These are phyloP conservation scores for Plasmodium yoelii DNA, from an alignment of 169 alveolate genomes.

Conservation along the genomic window DNA sequence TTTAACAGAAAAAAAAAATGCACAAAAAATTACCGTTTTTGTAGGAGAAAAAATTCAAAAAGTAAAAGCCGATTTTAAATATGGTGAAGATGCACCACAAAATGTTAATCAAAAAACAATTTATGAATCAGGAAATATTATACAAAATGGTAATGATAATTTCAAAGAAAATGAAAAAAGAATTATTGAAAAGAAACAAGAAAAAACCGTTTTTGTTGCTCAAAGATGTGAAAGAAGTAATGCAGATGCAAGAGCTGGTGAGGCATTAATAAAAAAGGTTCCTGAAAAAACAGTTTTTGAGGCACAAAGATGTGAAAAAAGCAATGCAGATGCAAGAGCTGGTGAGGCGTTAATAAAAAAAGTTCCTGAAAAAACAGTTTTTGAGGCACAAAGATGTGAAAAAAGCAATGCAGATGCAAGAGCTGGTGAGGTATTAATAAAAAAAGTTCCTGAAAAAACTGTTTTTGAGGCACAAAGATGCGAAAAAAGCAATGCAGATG, in stretches of 20 bases:
- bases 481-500: constrained; percentile 16
- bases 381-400: constrained; percentile 20
- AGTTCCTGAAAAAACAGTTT: constrained; percentile 9
- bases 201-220: constrained; percentile 14
- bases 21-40: constrained; percentile 42
- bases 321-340: constrained; percentile 43
- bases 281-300: constrained; percentile 31
- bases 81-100: constrained; percentile 47
- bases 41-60: constrained; percentile 73
- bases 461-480: constrained; percentile 19
- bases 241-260: constrained; percentile 62
- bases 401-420: constrained; percentile 39
- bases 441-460: constrained; percentile 15
- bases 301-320: constrained; percentile 11
- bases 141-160: neutral
- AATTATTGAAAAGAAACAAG: constrained; percentile 4
- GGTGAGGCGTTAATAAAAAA: neutral
- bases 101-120: neutral
- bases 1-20: constrained; percentile 27
- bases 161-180: neutral
- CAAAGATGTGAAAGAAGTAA: constrained; percentile 13
- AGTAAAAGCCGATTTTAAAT: constrained; percentile 61
- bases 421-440: constrained; percentile 9
- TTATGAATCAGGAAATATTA: constrained; percentile 11
- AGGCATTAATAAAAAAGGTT: neutral